Evolutionary conservation across 345 rosid genomes (phyloP).

Genomic region (Hibiscus syriacus): DNA sequence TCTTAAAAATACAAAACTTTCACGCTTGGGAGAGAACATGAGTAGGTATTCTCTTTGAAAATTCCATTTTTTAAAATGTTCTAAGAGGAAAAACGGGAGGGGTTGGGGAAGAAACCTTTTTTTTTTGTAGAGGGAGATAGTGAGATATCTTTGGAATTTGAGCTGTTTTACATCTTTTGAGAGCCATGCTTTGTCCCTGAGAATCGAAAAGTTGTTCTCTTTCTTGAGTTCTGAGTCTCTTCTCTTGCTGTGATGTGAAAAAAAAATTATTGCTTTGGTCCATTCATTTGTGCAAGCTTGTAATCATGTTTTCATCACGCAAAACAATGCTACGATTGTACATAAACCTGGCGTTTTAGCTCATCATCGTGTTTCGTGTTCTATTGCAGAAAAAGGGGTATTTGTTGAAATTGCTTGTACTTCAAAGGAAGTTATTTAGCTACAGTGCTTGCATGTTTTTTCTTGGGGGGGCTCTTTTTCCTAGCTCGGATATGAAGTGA

Average conservation of each 20-base stretch:
- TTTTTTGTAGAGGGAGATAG: neutral
- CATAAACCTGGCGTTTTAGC: conserved; percentile 13
- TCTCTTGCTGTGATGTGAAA: conserved; percentile 6
- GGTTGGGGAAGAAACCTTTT: neutral
- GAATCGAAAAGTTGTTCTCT: conserved; percentile 21
- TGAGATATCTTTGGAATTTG: conserved; percentile 58
- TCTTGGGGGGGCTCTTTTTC: no score
- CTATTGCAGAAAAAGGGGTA: conserved; percentile 4
- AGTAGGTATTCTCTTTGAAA: conserved; percentile 30
- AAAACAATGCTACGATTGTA: conserved; percentile 40
- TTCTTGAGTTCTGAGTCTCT: conserved; percentile 17
- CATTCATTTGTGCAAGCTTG: conserved; percentile 5
- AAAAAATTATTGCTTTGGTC: conserved; percentile 8
- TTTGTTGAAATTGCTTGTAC: conserved; percentile 10
- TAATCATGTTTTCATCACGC: conserved; percentile 21
- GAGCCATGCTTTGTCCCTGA: conserved; percentile 52
- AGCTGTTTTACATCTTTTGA: conserved; percentile 67
- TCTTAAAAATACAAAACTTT: conserved; percentile 25
- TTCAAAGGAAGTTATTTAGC: no score
- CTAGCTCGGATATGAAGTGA: conserved; percentile 50
- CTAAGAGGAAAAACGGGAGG: neutral
- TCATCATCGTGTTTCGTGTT: conserved; percentile 22
- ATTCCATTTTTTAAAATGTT: conserved; percentile 4
- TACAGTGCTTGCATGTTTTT: no score
- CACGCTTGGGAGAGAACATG: conserved; percentile 58